A percentile compares a stretch with the other conserved stretches of the same genome.
Evolutionary conservation across 2,329 filamentous ascomycete species (phyloP).

Genomic region (Leptographium lundbergii): DNA sequence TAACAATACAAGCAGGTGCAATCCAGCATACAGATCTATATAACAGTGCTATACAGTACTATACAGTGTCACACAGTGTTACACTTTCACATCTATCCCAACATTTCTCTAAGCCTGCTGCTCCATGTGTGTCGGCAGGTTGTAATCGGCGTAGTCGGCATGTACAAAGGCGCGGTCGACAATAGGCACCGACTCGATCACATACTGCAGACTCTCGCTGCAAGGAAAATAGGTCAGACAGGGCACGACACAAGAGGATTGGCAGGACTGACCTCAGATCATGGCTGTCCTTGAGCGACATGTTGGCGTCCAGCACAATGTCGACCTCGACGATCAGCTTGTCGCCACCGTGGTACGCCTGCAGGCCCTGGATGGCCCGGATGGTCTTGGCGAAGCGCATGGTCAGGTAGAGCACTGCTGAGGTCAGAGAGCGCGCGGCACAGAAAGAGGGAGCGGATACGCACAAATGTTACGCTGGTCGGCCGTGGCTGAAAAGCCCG

Average conservation of each 20-base stretch:
- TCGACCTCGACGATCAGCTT: conserved; percentile 75
- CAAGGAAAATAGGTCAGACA: background rate
- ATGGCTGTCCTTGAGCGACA: conserved; percentile 65
- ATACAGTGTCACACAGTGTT: background rate
- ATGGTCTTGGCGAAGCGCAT: conserved; percentile 90
- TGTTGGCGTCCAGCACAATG: conserved; percentile 67
- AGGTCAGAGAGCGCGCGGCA: background rate
- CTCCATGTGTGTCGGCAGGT: conserved; percentile 46
- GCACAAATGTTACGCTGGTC: conserved; percentile 65
- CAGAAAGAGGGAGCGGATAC: conserved; percentile 1
- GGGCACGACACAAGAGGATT: background rate
- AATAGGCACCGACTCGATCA: conserved; percentile 70
- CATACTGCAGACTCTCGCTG: conserved; percentile 65
- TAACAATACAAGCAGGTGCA: background rate
- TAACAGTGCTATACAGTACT: background rate
- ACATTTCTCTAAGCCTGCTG: conserved; percentile 19
- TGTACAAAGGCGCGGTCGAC: conserved; percentile 64
- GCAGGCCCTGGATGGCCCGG: conserved; percentile 69
- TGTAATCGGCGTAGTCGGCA: conserved; percentile 50
- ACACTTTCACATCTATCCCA: background rate
- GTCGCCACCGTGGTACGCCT: conserved; percentile 76
- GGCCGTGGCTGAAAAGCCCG: conserved; percentile 63
- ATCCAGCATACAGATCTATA: background rate
- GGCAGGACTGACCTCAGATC: conserved; percentile 43
- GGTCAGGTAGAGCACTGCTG: conserved; percentile 63